Conservation (phyloP, 2,329 filamentous ascomycete species). For the Ambrosiella beaveri region DNA sequence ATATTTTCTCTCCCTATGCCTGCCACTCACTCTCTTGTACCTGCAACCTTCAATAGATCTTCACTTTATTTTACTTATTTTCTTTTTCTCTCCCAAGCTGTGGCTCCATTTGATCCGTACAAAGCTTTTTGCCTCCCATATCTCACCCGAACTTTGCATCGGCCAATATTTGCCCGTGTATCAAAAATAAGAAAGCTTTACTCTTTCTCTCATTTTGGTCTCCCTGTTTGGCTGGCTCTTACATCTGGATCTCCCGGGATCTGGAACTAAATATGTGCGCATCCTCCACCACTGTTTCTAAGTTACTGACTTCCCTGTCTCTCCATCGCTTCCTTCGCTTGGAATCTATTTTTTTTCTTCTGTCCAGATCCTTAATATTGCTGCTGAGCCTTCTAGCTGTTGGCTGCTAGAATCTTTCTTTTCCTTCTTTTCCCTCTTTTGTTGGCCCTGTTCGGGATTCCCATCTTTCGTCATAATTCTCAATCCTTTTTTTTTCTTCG, state of each 20-base stretch:
- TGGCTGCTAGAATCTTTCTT: neutral
- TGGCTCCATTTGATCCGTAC: neutral
- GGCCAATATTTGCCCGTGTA: neutral
- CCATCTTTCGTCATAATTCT: neutral
- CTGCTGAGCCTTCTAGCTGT: too few species aligned
- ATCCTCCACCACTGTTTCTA: constrained; percentile 2
- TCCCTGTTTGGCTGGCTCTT: neutral
- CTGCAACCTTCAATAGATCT: too few species aligned
- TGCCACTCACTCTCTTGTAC: too few species aligned
- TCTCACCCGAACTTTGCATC: neutral
- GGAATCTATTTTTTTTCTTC: neutral
- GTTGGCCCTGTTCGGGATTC: neutral
- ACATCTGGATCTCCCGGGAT: neutral
- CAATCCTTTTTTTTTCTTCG: neutral
- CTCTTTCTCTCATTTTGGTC: neutral
- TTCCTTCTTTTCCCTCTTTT: constrained; percentile 1
- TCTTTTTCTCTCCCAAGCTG: neutral
- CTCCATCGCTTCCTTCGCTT: neutral
- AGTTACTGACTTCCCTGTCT: neutral
- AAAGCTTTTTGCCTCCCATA: neutral
- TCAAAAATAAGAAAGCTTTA: too few species aligned
- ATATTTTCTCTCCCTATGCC: neutral
- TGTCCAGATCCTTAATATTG: neutral
- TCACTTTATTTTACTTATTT: neutral
- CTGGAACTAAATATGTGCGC: neutral